Evolutionary conservation across 1,284 basidiomycete species (phyloP).

Genomic region (Cerioporus squamosus): DNA sequence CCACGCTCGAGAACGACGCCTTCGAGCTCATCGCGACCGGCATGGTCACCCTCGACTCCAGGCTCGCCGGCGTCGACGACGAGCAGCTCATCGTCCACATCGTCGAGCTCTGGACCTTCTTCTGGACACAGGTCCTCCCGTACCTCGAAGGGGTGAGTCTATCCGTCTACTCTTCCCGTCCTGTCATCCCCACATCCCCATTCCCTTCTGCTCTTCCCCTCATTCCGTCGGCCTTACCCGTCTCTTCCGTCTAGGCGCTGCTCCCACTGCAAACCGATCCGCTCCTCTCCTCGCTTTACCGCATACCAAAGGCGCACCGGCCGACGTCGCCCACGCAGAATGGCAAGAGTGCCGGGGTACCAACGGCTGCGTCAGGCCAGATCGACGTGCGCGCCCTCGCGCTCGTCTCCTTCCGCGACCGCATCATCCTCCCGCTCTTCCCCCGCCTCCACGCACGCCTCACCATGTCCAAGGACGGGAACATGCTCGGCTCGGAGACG

Average conservation of each 20-base stretch:
- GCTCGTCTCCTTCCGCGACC: conserved; percentile 82
- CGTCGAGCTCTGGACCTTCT: conserved; percentile 92
- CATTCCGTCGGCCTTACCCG: no score
- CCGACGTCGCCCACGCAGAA: conserved; percentile 55
- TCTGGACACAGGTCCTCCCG: conserved; percentile 91
- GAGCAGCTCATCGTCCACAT: conserved; percentile 76
- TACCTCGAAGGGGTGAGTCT: conserved; percentile 82
- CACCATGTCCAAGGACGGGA: conserved; percentile 54
- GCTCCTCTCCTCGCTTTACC: conserved; percentile 67
- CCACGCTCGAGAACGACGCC: conserved; percentile 78
- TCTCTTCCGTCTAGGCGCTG: conserved; percentile 53
- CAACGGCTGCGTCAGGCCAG: conserved; percentile 34
- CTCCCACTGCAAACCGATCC: conserved; percentile 79
- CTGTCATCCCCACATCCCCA: no score
- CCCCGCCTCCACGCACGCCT: conserved; percentile 59
- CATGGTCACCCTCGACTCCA: conserved; percentile 91
- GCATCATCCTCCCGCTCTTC: conserved; percentile 70
- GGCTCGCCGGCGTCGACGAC: conserved; percentile 76
- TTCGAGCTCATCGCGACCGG: conserved; percentile 85
- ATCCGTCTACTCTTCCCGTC: background rate
- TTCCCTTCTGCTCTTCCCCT: background rate
- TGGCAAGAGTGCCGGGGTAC: conserved; percentile 44
- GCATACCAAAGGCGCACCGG: conserved; percentile 62
- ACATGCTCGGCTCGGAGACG: conserved; percentile 46
- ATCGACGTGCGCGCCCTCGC: conserved; percentile 86